Evolutionary conservation across 768 basidiomycete genomes (phyloP), one percentile per base, ranked within the genome.

Genomic region (Rhizopogon rudus): DNA sequence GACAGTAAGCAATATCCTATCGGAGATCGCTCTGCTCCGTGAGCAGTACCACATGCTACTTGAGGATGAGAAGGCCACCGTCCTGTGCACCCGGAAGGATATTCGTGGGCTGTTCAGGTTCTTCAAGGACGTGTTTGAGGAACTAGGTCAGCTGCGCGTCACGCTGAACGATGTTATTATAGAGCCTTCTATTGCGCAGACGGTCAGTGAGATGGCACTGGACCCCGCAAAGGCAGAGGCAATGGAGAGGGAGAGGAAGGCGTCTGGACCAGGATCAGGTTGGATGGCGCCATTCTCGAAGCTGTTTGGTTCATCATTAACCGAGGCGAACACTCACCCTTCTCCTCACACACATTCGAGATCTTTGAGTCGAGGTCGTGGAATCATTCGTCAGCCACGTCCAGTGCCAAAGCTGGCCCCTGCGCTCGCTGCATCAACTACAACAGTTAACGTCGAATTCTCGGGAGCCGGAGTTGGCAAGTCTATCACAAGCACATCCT

Each of bases 391-490:
- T 0, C 57, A 64, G n/a, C 65, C 71, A n/a, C 78, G 82, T 28
- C 70, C 81, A 6, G 86, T 84, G 22, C 91, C 88, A 2, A 98
- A 98, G 67, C 78, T 88, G 28, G 82, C 83, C 1, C 88, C 95
- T 2, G 92, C 91, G 10, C 81, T 93, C 31, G 86, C 88, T 10
- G 92, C 97, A 9, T 91, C 91, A 20, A 78, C 90, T 2, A 95
- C 91, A 48, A 94, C 93, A 1, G 95, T 98, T 62, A 97, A 94
- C 56, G 96, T 99, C 54, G 95, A 97, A 75, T 98, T 98, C 70
- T 90, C 86, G 3, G 87, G 90, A 3, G 72, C 81, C 1, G 88
- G 82, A 9, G 74, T 78, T 12, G 79, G 83, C n/a, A 73, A 81
- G 57, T 79, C 81, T 6, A 72, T 82, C 52, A 77, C 80, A 20